Percentiles rank a stretch among this genome's conserved stretches.
Evolutionary conservation across 2,329 filamentous ascomycete genomes (phyloP).

Genomic region (Talaromyces sp.): DNA sequence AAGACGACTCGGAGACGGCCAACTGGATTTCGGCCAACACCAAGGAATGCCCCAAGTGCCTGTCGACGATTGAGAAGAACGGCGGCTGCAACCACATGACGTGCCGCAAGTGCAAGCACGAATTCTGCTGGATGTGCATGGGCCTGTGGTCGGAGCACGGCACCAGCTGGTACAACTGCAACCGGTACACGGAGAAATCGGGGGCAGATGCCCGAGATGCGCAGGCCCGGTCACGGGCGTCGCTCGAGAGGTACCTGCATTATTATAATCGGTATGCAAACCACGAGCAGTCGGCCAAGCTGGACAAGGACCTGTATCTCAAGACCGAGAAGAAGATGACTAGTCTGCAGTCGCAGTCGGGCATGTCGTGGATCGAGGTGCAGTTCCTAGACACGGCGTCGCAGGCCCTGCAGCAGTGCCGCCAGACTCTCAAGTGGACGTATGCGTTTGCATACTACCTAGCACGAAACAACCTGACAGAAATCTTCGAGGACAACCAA

Average conservation of each 20-base stretch:
- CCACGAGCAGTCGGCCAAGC: slow-evolving; percentile 92
- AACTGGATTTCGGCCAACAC: slow-evolving; percentile 99
- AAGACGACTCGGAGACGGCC: slow-evolving; percentile 94
- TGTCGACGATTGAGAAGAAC: slow-evolving; percentile 98
- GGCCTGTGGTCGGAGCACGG: slow-evolving; percentile 97
- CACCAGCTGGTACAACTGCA: slow-evolving; percentile 99
- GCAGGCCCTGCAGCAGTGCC: slow-evolving; percentile 87
- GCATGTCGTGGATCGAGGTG: slow-evolving; percentile 98
- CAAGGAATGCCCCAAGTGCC: slow-evolving; percentile 93
- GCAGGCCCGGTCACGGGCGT: slow-evolving; percentile 84
- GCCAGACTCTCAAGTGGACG: slow-evolving; percentile 99
- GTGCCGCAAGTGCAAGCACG: slow-evolving; percentile 88
- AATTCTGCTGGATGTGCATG: slow-evolving; percentile 99
- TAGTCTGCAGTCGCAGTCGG: slow-evolving; percentile 83
- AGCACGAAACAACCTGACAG: slow-evolving; percentile 88
- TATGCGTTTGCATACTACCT: slow-evolving; percentile 98
- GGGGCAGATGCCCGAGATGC: slow-evolving; percentile 84
- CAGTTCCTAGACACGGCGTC: slow-evolving; percentile 93
- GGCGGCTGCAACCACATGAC: slow-evolving; percentile 98
- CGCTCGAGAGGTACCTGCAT: slow-evolving; percentile 90
- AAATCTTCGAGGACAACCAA: slow-evolving; percentile 98
- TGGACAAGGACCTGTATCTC: slow-evolving; percentile 91
- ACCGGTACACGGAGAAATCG: slow-evolving; percentile 92
- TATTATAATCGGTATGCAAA: slow-evolving; percentile 99
- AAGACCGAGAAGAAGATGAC: slow-evolving; percentile 99